Conservation (phyloP, 225 moss, liverwort and hornwort genomes). For the Pleurozium schreberi region DNA sequence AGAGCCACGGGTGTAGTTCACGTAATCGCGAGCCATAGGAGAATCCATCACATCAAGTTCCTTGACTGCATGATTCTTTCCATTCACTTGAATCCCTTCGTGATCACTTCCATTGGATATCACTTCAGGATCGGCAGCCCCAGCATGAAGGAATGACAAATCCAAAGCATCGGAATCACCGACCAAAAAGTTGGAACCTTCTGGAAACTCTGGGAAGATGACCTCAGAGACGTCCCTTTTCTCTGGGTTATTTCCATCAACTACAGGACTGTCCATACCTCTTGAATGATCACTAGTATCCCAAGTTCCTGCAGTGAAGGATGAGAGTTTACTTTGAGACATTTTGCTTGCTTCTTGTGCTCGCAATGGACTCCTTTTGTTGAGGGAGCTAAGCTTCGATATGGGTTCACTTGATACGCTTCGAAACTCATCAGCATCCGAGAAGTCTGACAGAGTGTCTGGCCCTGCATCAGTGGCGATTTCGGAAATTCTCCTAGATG, state of each 20-base stretch:
- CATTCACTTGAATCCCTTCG: background rate
- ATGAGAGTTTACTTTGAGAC: slow-evolving; percentile 19
- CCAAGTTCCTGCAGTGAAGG: slow-evolving; percentile 18
- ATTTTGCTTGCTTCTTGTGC: slow-evolving; percentile 10
- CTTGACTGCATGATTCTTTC: background rate
- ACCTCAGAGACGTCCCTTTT: background rate
- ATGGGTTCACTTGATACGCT: slow-evolving; percentile 35
- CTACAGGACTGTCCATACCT: background rate
- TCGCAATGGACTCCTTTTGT: background rate
- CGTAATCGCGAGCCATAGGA: slow-evolving; percentile 29
- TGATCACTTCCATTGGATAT: background rate
- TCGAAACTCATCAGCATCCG: slow-evolving; percentile 36
- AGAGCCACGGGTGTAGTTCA: slow-evolving; percentile 28
- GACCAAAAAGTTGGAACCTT: slow-evolving; percentile 24
- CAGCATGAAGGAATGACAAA: slow-evolving; percentile 15
- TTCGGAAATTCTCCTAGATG: slow-evolving; percentile 19
- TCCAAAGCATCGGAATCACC: slow-evolving; percentile 26
- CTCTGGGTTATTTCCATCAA: background rate
- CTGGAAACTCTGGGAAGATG: slow-evolving; percentile 29
- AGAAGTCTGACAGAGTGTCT: slow-evolving; percentile 28
- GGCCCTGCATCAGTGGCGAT: slow-evolving; percentile 27
- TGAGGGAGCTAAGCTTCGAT: slow-evolving; percentile 4
- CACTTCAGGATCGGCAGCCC: slow-evolving; percentile 22
- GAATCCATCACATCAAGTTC: slow-evolving; percentile 8
- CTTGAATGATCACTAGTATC: background rate